A percentile compares a stretch with the other conserved stretches of the same genome.
phyloP scores from a whole-genome alignment of 2,329 filamentous ascomycete genomes.

The Penicillium carneum region DNA sequence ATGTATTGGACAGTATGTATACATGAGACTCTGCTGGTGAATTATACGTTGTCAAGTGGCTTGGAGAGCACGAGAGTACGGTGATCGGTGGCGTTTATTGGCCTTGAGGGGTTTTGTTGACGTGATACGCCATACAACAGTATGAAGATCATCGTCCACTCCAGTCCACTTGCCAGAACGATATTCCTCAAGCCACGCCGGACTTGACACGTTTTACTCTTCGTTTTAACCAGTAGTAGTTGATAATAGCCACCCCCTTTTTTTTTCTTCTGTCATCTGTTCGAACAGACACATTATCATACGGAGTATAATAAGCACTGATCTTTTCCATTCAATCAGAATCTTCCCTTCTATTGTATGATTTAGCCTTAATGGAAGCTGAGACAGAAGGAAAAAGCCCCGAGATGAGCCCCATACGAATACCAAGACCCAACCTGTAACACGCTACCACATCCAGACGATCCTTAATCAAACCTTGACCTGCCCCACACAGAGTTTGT shows the following conservation, averaged over 20 bases:
- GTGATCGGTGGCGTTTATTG: constrained; percentile 21
- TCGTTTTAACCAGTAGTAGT: constrained; percentile 10
- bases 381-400: constrained; percentile 27
- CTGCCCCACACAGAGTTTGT: constrained; percentile 25
- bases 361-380: neutral
- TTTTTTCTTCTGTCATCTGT: neutral
- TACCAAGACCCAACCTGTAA: constrained; percentile 40
- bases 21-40: too few relatives aligned
- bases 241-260: constrained; percentile 18
- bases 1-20: neutral
- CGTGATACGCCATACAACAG: constrained; percentile 15
- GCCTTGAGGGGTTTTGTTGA: constrained; percentile 18
- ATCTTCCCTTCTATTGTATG: neutral
- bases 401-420: constrained; percentile 29
- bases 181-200: constrained; percentile 19
- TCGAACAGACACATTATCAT: neutral
- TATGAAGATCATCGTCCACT: constrained; percentile 27
- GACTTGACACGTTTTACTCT: constrained; percentile 22
- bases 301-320: constrained; percentile 1
- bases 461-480: constrained; percentile 53
- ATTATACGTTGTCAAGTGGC: neutral
- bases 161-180: constrained; percentile 1
- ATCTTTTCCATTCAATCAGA: constrained; percentile 2
- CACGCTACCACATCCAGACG: constrained; percentile 43
- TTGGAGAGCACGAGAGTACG: constrained; percentile 3